Conservation (phyloP, 441 rosid genomes). For the Manihot esculenta region DNA sequence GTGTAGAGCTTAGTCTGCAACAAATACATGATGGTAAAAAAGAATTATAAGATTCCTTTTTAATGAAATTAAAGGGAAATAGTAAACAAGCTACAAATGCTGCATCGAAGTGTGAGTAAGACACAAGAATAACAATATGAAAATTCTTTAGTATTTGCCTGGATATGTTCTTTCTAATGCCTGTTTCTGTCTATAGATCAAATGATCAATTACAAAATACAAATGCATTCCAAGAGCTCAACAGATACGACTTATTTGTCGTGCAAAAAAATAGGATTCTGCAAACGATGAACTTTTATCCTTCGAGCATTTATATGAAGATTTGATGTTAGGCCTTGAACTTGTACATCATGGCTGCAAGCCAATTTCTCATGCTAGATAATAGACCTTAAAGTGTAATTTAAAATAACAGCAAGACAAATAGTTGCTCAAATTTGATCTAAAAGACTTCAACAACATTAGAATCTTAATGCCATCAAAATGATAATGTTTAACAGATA, state of each 20-base stretch:
- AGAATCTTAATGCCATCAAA: background rate
- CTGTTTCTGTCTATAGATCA: background rate
- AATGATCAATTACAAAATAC: no score
- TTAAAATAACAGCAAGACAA: background rate
- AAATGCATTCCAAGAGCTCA: background rate
- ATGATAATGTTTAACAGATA: background rate
- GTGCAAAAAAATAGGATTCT: background rate
- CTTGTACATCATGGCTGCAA: background rate
- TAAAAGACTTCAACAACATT: background rate
- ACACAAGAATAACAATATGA: background rate
- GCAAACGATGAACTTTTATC: background rate
- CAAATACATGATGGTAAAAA: background rate
- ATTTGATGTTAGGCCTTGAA: background rate
- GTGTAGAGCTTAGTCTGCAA: conserved; percentile 66
- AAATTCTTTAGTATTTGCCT: no score
- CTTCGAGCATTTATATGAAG: background rate
- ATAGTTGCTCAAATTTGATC: background rate
- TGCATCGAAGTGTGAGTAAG: background rate
- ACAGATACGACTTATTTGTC: background rate
- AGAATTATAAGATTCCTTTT: background rate
- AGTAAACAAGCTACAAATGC: background rate
- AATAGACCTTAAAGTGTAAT: background rate
- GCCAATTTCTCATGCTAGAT: background rate
- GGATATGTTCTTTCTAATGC: background rate
- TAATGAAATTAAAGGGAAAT: background rate